Percentiles rank a stretch among this genome's conserved stretches.
phyloP scores from a whole-genome alignment of 1,284 basidiomycete species.

The Pseudozyma tsukubaensis region DNA sequence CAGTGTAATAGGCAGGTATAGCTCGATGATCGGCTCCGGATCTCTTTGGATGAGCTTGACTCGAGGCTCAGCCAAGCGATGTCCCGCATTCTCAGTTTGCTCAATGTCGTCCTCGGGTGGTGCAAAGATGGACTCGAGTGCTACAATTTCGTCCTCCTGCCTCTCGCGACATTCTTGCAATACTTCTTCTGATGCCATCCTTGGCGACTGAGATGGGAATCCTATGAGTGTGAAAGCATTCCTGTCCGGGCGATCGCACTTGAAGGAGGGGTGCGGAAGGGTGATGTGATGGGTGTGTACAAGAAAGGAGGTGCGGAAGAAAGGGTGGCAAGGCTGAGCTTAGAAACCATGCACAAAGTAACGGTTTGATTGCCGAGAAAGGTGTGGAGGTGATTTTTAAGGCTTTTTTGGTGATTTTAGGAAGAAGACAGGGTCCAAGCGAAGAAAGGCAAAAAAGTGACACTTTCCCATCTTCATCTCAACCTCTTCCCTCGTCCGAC shows the following conservation, averaged over 20 bases:
- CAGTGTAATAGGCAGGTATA: slow-evolving; percentile 29
- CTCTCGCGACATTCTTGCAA: slow-evolving; percentile 36
- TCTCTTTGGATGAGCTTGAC: slow-evolving; percentile 16
- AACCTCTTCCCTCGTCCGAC: background rate
- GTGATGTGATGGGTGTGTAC: background rate
- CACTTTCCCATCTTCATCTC: background rate
- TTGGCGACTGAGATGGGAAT: background rate
- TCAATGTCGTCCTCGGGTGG: background rate
- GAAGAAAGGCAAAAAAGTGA: slow-evolving; percentile 9
- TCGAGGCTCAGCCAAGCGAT: slow-evolving; percentile 12
- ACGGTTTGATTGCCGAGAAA: slow-evolving; percentile 19
- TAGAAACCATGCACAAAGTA: background rate
- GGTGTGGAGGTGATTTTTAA: slow-evolving; percentile 30
- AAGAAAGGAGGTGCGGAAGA: background rate
- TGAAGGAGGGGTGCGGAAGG: too few relatives aligned
- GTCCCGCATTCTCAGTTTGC: background rate
- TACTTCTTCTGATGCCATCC: slow-evolving; percentile 20
- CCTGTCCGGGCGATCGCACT: too few relatives aligned
- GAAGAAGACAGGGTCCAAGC: slow-evolving; percentile 22
- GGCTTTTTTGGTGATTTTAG: slow-evolving; percentile 2
- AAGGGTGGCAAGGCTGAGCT: slow-evolving; percentile 17
- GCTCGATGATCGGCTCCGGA: slow-evolving; percentile 23
- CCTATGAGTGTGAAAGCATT: slow-evolving; percentile 14
- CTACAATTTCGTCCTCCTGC: slow-evolving; percentile 49
- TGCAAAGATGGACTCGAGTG: slow-evolving; percentile 50